Conservation (phyloP, 2,329 filamentous ascomycete species). For the Colletotrichum echinochloae region DNA sequence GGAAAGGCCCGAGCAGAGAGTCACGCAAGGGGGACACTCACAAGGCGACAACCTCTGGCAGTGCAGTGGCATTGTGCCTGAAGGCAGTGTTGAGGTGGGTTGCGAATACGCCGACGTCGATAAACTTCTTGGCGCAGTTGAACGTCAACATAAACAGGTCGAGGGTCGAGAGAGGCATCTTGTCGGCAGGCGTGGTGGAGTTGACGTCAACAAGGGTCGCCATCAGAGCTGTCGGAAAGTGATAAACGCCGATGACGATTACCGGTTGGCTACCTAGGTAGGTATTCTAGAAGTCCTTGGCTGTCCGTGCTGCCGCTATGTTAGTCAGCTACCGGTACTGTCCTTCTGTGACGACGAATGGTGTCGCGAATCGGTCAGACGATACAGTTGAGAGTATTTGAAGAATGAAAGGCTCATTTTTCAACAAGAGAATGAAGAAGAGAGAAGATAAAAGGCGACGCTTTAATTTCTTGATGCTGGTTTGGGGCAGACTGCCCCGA, state of each 20-base stretch:
- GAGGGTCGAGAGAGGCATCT: constrained; percentile 62
- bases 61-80: constrained; percentile 56
- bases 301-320: neutral
- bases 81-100: constrained; percentile 75
- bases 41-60: constrained; percentile 69
- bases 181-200: constrained; percentile 36
- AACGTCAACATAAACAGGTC: constrained; percentile 86
- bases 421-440: no score
- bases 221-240: constrained; percentile 29
- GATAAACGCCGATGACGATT: constrained; percentile 35
- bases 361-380: neutral
- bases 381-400: neutral
- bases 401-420: neutral
- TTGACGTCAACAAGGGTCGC: constrained; percentile 36
- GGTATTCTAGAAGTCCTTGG: constrained; percentile 1
- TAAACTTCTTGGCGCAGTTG: constrained; percentile 82
- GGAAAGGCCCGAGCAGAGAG: neutral
- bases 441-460: neutral
- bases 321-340: constrained; percentile 11
- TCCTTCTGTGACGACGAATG: neutral
- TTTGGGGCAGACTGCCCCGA: neutral
- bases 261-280: neutral
- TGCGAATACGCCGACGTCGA: constrained; percentile 78
- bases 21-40: constrained; percentile 52
- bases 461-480: neutral